A percentile compares a stretch with the other conserved stretches of the same genome.
Evolutionary conservation across 768 basidiomycete genomes (phyloP).

Genomic region (Russula brevipes): DNA sequence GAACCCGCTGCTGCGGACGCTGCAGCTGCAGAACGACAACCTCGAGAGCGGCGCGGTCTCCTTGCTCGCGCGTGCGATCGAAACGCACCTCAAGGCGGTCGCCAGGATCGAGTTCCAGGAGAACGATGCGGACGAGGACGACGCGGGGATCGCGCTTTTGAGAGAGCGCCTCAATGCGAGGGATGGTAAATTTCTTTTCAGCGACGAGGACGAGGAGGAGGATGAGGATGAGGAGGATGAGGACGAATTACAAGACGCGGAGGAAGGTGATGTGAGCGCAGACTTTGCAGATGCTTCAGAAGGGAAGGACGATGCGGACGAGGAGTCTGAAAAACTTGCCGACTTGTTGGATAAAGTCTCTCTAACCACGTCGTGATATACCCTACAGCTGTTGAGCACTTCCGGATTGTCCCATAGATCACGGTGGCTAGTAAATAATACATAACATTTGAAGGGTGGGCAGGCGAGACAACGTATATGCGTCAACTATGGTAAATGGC

Average conservation of each 20-base stretch:
- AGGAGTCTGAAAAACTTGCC: slow-evolving; percentile 52
- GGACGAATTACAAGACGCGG: slow-evolving; percentile 38
- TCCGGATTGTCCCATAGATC: neutral
- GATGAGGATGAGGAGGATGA: slow-evolving; percentile 47
- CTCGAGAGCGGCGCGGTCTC: slow-evolving; percentile 65
- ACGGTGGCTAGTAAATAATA: slow-evolving; percentile 10
- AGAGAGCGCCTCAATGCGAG: slow-evolving; percentile 52
- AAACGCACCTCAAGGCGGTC: slow-evolving; percentile 51
- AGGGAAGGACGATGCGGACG: slow-evolving; percentile 33
- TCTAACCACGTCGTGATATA: slow-evolving; percentile 5
- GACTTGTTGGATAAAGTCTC: slow-evolving; percentile 61
- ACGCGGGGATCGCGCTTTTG: slow-evolving; percentile 54
- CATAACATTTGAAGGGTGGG: neutral
- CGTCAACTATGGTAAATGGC: neutral
- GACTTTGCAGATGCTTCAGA: slow-evolving; percentile 28
- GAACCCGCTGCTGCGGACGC: slow-evolving; percentile 64
- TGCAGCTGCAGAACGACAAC: slow-evolving; percentile 92
- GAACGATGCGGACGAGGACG: slow-evolving; percentile 81
- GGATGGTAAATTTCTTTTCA: slow-evolving; percentile 59
- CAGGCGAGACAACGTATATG: neutral
- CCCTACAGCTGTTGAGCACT: neutral
- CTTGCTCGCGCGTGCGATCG: slow-evolving; percentile 62
- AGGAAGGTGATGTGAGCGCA: slow-evolving; percentile 31
- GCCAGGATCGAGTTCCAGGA: slow-evolving; percentile 80
- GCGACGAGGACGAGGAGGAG: slow-evolving; percentile 81